Base-by-base conservation (phyloP, 2,329 filamentous ascomycete species). In the Epichloe aotearoae region DNA sequence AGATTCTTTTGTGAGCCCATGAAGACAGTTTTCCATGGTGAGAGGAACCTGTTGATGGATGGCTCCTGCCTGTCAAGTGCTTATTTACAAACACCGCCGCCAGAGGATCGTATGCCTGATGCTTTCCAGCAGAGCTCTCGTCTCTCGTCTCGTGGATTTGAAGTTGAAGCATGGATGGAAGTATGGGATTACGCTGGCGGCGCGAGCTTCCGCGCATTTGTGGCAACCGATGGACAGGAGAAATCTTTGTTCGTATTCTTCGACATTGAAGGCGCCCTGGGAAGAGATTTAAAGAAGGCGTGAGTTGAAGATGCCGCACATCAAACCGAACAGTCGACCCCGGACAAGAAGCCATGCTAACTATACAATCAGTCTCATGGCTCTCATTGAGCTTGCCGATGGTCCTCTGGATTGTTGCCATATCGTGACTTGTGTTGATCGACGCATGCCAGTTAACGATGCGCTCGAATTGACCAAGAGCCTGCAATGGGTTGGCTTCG, bases 1-100 rank as follows among this genome's bases (percentile, higher is more conserved):
- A 96, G 90, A 79, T 91, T 95, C 84, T 95, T 82, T 82, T 95
- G 90, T 75, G 88, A 91, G 84, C 84, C 83, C 79, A 87, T 95
- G 83, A 86, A 81, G 74, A 75, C 83, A 75, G 85, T 87, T 76
- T 95, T 96, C 82, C 86, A 85, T 79, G 90, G 88, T 95, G 89
- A 94, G 88, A 83, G 84, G 86, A 83, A 82, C 73, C 70, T 74
- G 77, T 79, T 72, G 69, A 73, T 74, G 75, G 77, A 82, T 81
- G 84, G 81, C 84, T 91, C 87, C 81, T 80, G 85, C 81, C 84
- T 85, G 79, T 82, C 86, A 82, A 83, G 81, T 91, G 81, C 83
- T 72, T 64, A 69, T 62, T 63, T 72, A 59, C 71, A 71, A 58
- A 79, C 76, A 62, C 76, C 77, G 62, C 76, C 77, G 58, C 71